Base-by-base conservation (phyloP, 192 early-diverging fungal species). In the Umbelopsis sp. region DNA sequence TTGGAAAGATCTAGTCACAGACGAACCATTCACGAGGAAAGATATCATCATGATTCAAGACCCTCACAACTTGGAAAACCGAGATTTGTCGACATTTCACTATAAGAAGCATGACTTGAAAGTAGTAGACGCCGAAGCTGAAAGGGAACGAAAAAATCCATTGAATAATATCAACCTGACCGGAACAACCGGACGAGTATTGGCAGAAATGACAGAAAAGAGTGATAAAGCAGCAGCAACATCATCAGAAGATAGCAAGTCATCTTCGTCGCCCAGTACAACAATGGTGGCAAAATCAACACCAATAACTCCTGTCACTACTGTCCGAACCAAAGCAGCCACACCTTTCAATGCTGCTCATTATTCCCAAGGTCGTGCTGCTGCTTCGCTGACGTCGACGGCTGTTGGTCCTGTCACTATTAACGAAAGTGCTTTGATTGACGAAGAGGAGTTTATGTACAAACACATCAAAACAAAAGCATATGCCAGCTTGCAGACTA, bases 11-110 rank as follows among this genome's bases (percentile, higher is more conserved):
- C 77, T 98, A 52, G 75, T 99, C 53, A 93, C 89, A 2, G 93
- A 96, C 32, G 92, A 91, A 26, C 89, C 93, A 1, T 99, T 99
- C 70, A 91, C 87, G 16, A 82, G 92, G 24, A 86, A 90, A 47
- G 96, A 99, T 75, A 84, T 99, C 34, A 93, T 99, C 45, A 93
- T 93, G 21, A 81, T 99, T 32, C 94, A 94, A 86, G 93, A 96
- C 76, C 94, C 94, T 50, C 91, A 95, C 68, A 88, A 93, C 49
- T 70, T 95, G 4, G 79, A 81, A 50, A 82, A 78, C 24, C 80
- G 87, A 47, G 84, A 94, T 59, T 86, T 93, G 66, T 82, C 83
- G 9, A 83, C 89, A n/a, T 96, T 93, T 68, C 84, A 93, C 74
- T 90, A 92, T 70, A 68, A 90, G 68, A 91, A 90, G 69, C 87